Percentiles rank a stretch among this genome's conserved stretches.
Evolutionary conservation across 768 basidiomycete genomes (phyloP).

Genomic region (Podaxis mareebaensis): DNA sequence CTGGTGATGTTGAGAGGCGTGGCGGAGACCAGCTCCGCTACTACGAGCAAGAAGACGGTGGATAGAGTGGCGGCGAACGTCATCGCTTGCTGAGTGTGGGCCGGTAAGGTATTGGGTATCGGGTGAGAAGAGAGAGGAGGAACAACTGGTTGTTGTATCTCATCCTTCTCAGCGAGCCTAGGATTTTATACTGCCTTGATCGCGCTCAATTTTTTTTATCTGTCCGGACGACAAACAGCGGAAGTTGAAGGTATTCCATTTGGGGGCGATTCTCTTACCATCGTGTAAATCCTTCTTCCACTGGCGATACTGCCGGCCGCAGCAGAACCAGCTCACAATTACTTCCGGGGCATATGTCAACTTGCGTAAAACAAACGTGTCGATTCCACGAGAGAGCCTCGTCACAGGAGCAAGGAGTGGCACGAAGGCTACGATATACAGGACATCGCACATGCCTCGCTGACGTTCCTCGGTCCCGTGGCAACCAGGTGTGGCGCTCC

Average conservation of each 20-base stretch:
- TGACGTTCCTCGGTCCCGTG: not conserved
- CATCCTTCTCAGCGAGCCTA: not conserved
- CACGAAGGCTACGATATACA: not conserved
- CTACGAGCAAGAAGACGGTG: slow-evolving; percentile 8
- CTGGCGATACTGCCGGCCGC: not conserved
- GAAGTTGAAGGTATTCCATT: not conserved
- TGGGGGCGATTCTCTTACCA: not conserved
- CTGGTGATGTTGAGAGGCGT: slow-evolving; percentile 6
- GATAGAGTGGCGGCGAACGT: slow-evolving; percentile 1
- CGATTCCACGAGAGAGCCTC: not conserved
- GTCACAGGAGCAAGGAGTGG: not conserved
- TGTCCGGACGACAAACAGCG: not conserved
- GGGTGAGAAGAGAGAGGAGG: not conserved
- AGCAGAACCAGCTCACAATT: not conserved
- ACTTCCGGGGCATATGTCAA: not conserved
- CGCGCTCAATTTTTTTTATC: not conserved
- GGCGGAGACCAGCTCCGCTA: slow-evolving; percentile 11
- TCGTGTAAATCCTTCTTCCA: not conserved
- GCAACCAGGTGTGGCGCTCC: not conserved
- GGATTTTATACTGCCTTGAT: not conserved
- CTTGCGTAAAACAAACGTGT: no score
- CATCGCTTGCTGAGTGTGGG: not conserved
- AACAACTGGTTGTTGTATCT: not conserved
- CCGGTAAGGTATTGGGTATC: not conserved
- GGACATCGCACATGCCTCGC: not conserved